phyloP scores from a whole-genome alignment of 2,329 filamentous ascomycete species.

The Arachnopeziza araneosa region DNA sequence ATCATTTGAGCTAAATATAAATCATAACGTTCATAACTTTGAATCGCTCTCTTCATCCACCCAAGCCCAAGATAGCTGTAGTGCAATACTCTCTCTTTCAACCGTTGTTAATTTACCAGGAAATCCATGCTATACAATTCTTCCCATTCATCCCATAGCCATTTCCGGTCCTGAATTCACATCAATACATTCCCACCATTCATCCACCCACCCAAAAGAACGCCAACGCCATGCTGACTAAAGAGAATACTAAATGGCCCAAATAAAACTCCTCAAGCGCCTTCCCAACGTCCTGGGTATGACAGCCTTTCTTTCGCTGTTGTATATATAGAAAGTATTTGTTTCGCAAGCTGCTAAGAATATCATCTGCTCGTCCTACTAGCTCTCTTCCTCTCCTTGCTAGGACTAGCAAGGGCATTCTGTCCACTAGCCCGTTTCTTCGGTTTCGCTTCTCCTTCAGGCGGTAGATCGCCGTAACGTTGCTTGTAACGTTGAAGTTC shows the following conservation, averaged over 20 bases:
- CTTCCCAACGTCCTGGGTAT: background rate
- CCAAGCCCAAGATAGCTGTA: background rate
- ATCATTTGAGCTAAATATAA: background rate
- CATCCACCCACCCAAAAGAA: background rate
- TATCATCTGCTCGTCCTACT: background rate
- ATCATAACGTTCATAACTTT: background rate
- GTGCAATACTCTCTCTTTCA: background rate
- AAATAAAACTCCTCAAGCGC: background rate
- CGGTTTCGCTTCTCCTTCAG: background rate
- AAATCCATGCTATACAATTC: background rate
- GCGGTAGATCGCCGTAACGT: slow-evolving; percentile 19
- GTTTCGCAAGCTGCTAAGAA: background rate
- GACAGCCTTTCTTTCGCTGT: background rate
- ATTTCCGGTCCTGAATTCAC: background rate
- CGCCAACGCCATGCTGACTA: background rate
- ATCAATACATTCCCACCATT: background rate
- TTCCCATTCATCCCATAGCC: background rate
- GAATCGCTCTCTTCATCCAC: background rate
- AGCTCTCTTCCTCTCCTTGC: background rate
- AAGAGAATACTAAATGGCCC: background rate
- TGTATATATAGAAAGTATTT: background rate
- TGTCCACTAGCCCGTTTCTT: background rate
- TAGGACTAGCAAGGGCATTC: background rate
- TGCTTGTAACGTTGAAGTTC: slow-evolving; percentile 58
- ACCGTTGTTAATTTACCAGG: background rate